phyloP scores from a whole-genome alignment of 768 basidiomycete species.

The Daedaleopsis nitida region DNA sequence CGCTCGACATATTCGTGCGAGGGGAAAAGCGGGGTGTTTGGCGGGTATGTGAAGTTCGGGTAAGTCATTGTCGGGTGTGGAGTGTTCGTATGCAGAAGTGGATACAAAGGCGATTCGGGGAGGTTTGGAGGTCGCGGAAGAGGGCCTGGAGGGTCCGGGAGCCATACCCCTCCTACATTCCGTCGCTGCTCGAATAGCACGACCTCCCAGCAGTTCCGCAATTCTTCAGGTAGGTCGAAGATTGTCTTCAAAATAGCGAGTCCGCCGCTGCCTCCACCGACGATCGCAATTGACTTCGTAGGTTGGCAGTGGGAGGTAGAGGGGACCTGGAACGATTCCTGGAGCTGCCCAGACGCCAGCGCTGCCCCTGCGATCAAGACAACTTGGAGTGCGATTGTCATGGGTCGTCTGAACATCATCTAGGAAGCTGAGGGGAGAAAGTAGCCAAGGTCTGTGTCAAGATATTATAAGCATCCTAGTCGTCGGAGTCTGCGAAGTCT shows the following conservation, averaged over 20 bases:
- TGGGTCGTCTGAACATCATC: neutral
- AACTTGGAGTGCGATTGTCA: neutral
- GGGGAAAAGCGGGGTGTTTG: conserved; percentile 52
- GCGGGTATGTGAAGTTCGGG: conserved; percentile 54
- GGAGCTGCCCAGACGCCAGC: neutral
- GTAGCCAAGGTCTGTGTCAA: neutral
- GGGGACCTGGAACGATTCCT: neutral
- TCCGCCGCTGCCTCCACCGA: conserved; percentile 61
- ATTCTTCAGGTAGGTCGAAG: conserved; percentile 46
- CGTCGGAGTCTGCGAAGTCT: neutral
- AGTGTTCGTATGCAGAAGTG: conserved; percentile 54
- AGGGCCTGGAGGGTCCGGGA: conserved; percentile 35
- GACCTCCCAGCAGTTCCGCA: conserved; percentile 44
- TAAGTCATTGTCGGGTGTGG: conserved; percentile 61
- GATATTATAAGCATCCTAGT: neutral
- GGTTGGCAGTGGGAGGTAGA: neutral
- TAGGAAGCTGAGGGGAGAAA: neutral
- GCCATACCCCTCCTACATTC: conserved; percentile 61
- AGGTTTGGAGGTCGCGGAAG: conserved; percentile 44
- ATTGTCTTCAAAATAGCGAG: conserved; percentile 51
- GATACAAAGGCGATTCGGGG: conserved; percentile 58
- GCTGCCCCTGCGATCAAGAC: neutral
- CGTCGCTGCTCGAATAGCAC: conserved; percentile 55
- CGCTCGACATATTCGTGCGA: conserved; percentile 44
- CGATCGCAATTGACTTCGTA: conserved; percentile 53